Conservation (phyloP, 306 rosid species). For the Quercus rubra region DNA sequence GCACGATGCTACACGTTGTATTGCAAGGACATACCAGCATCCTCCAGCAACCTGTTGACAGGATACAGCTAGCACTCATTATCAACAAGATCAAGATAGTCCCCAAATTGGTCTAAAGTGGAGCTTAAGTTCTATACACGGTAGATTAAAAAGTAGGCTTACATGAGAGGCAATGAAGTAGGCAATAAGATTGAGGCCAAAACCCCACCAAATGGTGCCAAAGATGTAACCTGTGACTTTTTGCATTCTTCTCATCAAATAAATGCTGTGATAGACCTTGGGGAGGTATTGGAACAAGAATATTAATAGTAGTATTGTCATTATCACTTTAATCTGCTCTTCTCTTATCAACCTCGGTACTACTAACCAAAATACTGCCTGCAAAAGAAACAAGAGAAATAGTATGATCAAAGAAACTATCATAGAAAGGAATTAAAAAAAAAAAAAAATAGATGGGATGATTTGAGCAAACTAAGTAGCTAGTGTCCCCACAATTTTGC, state of each 20-base stretch:
- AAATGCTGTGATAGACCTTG: constrained; percentile 88
- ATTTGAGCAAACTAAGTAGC: neutral
- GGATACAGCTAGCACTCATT: neutral
- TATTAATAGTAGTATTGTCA: constrained; percentile 77
- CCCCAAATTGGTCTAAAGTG: neutral
- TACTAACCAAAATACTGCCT: constrained; percentile 91
- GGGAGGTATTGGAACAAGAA: constrained; percentile 96
- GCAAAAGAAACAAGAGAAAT: constrained; percentile 26
- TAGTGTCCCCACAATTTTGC: neutral
- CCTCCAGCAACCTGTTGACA: constrained; percentile 89
- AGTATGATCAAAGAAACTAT: neutral
- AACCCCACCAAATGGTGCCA: constrained; percentile 99
- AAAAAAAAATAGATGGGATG: neutral
- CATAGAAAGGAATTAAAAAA: neutral
- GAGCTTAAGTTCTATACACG: neutral
- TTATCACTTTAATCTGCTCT: constrained; percentile 83
- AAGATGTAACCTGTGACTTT: constrained; percentile 97
- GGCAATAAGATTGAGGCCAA: constrained; percentile 93
- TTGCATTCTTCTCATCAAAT: constrained; percentile 90
- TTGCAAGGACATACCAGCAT: constrained; percentile 98
- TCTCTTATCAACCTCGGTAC: constrained; percentile 85
- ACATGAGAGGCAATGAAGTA: constrained; percentile 99
- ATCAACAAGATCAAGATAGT: neutral
- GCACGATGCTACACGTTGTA: constrained; percentile 92
- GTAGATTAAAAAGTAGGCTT: constrained; percentile 13